These are phyloP conservation scores for Barbatosphaeria neglecta DNA, from an alignment of 495 filamentous ascomycete genomes.

Conservation along the genomic window DNA sequence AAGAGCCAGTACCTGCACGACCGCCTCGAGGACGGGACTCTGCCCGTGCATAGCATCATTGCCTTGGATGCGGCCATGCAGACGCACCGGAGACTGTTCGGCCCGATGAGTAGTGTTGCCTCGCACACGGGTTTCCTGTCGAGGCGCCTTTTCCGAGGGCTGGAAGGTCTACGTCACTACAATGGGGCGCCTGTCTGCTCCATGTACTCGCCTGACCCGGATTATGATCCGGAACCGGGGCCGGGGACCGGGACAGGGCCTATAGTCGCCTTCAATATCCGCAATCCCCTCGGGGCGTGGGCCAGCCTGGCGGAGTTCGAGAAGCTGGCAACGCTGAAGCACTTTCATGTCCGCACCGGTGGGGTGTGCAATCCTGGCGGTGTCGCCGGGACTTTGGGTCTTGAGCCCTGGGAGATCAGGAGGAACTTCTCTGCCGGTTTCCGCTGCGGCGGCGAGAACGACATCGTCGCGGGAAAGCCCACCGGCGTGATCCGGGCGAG, in stretches of 20 bases:
- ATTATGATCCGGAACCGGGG: slow-evolving; percentile 9
- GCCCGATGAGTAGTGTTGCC: slow-evolving; percentile 58
- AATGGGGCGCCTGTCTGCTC: slow-evolving; percentile 57
- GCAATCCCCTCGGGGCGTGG: slow-evolving; percentile 55
- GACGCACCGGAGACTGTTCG: slow-evolving; percentile 57
- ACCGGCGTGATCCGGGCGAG: slow-evolving; percentile 80
- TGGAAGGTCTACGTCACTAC: slow-evolving; percentile 49
- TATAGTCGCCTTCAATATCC: slow-evolving; percentile 73
- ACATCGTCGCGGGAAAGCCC: slow-evolving; percentile 70
- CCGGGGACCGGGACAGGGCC: slow-evolving; percentile 49
- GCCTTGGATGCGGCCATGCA: slow-evolving; percentile 64
- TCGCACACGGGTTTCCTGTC: slow-evolving; percentile 62
- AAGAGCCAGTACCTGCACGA: slow-evolving; percentile 67
- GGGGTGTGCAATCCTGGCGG: slow-evolving; percentile 89
- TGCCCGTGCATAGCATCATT: slow-evolving; percentile 80
- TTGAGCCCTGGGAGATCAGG: slow-evolving; percentile 68
- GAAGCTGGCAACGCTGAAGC: slow-evolving; percentile 63
- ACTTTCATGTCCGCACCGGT: slow-evolving; percentile 73
- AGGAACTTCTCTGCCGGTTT: slow-evolving; percentile 71
- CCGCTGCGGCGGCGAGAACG: slow-evolving; percentile 67
- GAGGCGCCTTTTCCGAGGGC: slow-evolving; percentile 41
- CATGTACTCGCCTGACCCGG: slow-evolving; percentile 43
- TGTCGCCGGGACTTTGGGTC: slow-evolving; percentile 52
- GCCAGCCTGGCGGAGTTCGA: slow-evolving; percentile 75
- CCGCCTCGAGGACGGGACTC: slow-evolving; percentile 76